Base-by-base conservation (phyloP, 2,329 filamentous ascomycete genomes). In the Lecanoromycetidae sp. region DNA sequence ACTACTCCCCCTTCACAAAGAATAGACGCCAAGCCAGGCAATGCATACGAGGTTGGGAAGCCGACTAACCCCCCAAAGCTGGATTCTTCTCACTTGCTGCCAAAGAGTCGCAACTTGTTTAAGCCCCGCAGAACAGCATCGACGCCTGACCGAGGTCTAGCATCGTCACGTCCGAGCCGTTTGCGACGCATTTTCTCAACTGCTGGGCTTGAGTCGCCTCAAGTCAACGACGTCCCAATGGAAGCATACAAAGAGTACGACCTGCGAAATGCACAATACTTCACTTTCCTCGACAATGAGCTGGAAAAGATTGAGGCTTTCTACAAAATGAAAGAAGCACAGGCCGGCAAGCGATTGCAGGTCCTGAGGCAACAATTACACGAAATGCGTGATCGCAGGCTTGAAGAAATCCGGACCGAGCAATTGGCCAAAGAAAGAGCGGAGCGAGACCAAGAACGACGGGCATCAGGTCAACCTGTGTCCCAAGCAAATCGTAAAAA, bases 261-360 rank as follows among this genome's bases (percentile, higher is more conserved):
- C 36, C 71, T 80, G 48, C 75, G 79, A 15, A 81, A 94, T 62
- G 75, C 74, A n/a, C 85, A 94, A 12, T 96, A 98, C 60, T 90
- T 88, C 62, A 66, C 71, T 0, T 98, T 91, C 58, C 69, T 98
- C 44, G 86, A 95, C 56, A 69, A 69, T 8, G 84, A 98, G 65
- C 70, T 98, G 12, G 73, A 80, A n/a, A 98, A 96, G 65, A 86
- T 98, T 9, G 88, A 98, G 60, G 66, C 71, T 0, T 98, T 98
- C 59, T 96, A 96, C 68, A 80, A 77, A 56, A 68, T 77, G 55
- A 95, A 95, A 60, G 91, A 98, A 60, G 75, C 84, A 23, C 86
- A 95, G 60, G 86, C 90, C 0, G 82, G 79, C 0, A 69, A 80
- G 46, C 77, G 88, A 2, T 68, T 95, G 20, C 67, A 70, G 0